Conservation (phyloP, 2,329 filamentous ascomycete species). For the Aureobasidium leucospermi region DNA sequence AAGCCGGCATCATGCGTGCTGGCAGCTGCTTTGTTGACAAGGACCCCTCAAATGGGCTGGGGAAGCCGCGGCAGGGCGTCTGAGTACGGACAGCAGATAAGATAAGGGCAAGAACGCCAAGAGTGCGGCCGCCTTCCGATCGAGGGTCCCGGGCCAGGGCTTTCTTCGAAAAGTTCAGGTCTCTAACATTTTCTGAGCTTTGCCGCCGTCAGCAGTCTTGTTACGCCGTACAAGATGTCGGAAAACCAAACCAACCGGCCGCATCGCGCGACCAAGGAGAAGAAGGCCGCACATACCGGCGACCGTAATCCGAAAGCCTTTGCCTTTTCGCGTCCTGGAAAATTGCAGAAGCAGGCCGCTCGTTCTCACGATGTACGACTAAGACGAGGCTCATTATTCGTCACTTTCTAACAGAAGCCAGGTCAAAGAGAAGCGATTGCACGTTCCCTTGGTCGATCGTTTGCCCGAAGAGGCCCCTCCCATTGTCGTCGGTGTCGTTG, state of each 20-base stretch:
- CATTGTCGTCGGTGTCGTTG: constrained; percentile 86
- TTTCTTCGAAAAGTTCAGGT: not conserved
- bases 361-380: constrained; percentile 60
- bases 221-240: constrained; percentile 22
- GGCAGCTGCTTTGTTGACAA: not conserved
- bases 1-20: not conserved
- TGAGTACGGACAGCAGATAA: not conserved
- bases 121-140: not conserved
- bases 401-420: constrained; percentile 29
- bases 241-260: constrained; percentile 71
- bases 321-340: constrained; percentile 73
- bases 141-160: not conserved
- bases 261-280: constrained; percentile 82
- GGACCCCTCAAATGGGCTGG: not conserved
- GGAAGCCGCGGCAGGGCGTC: not conserved
- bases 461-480: constrained; percentile 92
- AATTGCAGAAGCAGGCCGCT: constrained; percentile 66
- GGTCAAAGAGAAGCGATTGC: constrained; percentile 92
- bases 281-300: constrained; percentile 58
- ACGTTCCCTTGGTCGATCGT: constrained; percentile 93
- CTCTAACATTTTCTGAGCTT: constrained; percentile 11
- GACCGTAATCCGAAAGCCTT: constrained; percentile 87
- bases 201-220: not conserved
- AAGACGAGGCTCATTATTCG: not conserved
- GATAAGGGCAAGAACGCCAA: constrained; percentile 2